Evolutionary conservation across 2,329 filamentous ascomycete genomes (phyloP).

Genomic region (Pestalotiopsis sp.): DNA sequence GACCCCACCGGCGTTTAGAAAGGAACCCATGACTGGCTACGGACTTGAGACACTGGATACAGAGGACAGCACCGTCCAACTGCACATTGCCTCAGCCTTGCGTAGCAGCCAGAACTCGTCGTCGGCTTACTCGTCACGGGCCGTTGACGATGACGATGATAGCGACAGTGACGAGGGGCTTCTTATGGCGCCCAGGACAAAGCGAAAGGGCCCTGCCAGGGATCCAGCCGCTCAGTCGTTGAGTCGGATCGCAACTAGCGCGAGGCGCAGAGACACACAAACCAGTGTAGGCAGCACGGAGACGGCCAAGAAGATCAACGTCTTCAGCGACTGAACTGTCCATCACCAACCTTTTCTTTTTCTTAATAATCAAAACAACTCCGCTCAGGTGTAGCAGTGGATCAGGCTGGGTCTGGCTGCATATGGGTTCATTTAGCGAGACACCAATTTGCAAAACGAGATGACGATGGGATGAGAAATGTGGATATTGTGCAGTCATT

Average conservation of each 20-base stretch:
- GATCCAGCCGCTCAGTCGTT: conserved; percentile 32
- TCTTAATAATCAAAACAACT: background rate
- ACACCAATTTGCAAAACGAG: conserved; percentile 1
- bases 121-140: conserved; percentile 22
- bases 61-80: conserved; percentile 21
- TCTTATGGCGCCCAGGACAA: conserved; percentile 52
- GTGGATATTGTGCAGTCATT: conserved; percentile 2
- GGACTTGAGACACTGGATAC: conserved; percentile 45
- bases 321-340: conserved; percentile 33
- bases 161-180: conserved; percentile 59
- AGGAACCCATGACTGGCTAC: conserved; percentile 49
- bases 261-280: conserved; percentile 60
- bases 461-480: conserved; percentile 15
- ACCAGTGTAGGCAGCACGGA: conserved; percentile 64
- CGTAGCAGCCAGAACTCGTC: conserved; percentile 20
- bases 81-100: conserved; percentile 9
- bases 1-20: conserved; percentile 54
- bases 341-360: background rate
- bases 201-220: conserved; percentile 41
- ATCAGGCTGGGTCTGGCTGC: background rate
- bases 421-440: background rate
- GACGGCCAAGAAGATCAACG: conserved; percentile 61
- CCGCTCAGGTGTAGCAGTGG: conserved; percentile 1
- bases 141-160: conserved; percentile 46
- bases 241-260: conserved; percentile 34